A percentile compares a stretch with the other conserved stretches of the same genome.
Evolutionary conservation across 176 grass and related monocot species (phyloP).

Genomic region (Typha latifolia): DNA sequence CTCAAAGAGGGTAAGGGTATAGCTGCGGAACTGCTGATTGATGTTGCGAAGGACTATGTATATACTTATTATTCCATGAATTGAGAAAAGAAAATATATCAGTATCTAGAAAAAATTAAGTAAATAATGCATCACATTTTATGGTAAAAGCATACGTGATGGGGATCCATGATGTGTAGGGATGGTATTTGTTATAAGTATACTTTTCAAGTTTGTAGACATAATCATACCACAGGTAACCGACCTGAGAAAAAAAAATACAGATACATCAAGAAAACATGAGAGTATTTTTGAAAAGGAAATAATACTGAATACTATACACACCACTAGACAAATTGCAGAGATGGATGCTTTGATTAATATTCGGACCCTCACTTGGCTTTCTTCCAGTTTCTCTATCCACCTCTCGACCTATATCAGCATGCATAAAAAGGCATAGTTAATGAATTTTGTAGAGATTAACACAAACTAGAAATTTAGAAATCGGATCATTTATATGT

Average conservation of each 20-base stretch:
- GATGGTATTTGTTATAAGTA: constrained; percentile 26
- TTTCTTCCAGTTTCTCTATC: constrained; percentile 38
- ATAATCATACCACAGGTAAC: constrained; percentile 18
- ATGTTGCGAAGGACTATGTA: constrained; percentile 21
- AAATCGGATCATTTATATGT: no score
- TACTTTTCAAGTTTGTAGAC: constrained; percentile 26
- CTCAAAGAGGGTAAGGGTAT: constrained; percentile 19
- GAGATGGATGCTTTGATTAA: constrained; percentile 32
- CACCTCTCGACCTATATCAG: constrained; percentile 35
- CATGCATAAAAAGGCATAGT: not conserved
- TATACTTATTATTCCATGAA: not conserved
- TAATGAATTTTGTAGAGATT: no score
- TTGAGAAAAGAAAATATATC: not conserved
- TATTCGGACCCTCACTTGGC: constrained; percentile 21
- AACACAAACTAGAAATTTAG: no score
- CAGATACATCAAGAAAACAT: not conserved
- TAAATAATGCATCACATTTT: not conserved
- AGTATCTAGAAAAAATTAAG: not conserved
- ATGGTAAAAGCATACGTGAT: constrained; percentile 10
- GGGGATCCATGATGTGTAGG: constrained; percentile 26
- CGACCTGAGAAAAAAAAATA: constrained; percentile 1
- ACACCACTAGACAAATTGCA: constrained; percentile 33
- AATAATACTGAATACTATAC: not conserved
- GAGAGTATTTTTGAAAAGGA: not conserved
- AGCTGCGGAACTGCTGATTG: constrained; percentile 15